These are phyloP conservation scores for Viola pubescens DNA, from an alignment of 441 rosid genomes.

Conservation along the genomic window DNA sequence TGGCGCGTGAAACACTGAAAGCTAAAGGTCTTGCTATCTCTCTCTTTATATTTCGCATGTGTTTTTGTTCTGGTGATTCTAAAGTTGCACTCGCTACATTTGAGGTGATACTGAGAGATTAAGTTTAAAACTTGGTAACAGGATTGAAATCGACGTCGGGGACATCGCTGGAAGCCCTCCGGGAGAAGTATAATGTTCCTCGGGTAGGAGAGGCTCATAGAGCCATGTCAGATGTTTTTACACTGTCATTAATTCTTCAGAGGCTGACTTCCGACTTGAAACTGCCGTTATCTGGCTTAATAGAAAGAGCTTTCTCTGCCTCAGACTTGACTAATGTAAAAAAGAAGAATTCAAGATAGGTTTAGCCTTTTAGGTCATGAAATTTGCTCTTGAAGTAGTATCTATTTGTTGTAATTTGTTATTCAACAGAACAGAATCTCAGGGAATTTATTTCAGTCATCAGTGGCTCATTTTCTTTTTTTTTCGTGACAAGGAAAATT, in stretches of 20 bases:
- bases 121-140: conserved; percentile 19
- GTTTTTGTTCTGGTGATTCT: background rate
- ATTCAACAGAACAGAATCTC: conserved; percentile 16
- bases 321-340: conserved; percentile 31
- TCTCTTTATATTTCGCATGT: background rate
- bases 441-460: background rate
- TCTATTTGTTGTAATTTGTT: conserved; percentile 19
- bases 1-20: conserved; percentile 61
- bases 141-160: conserved; percentile 34
- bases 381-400: background rate
- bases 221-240: conserved; percentile 74
- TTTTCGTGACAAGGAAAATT: too few relatives aligned
- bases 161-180: conserved; percentile 40
- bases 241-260: conserved; percentile 52
- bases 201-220: conserved; percentile 65
- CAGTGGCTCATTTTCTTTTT: too few relatives aligned
- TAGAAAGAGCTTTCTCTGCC: conserved; percentile 41
- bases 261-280: conserved; percentile 57
- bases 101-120: background rate
- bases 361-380: background rate
- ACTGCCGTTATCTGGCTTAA: conserved; percentile 41
- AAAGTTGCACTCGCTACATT: background rate
- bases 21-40: conserved; percentile 38
- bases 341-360: conserved; percentile 44
- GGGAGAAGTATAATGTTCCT: conserved; percentile 33